Conservation (phyloP, 345 rosid genomes). For the Isatis tinctoria region DNA sequence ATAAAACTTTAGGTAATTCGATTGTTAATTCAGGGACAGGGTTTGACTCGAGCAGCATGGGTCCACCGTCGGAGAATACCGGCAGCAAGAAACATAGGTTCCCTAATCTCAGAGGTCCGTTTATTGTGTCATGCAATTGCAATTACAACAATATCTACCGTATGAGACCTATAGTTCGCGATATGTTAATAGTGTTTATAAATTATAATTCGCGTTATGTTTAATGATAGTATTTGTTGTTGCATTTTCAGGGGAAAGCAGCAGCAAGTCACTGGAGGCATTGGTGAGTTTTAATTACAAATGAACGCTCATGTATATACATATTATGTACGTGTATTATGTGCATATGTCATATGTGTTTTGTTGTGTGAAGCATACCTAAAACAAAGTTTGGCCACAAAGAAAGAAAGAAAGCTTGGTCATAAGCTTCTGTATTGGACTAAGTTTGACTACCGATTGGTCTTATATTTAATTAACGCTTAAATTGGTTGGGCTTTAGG, state of each 20-base stretch:
- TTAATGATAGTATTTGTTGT: background rate
- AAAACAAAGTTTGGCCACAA: background rate
- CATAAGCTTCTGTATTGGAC: background rate
- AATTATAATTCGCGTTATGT: background rate
- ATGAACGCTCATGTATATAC: background rate
- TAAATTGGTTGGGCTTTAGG: conserved; percentile 41
- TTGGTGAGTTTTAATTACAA: conserved; percentile 45
- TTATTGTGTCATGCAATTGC: background rate
- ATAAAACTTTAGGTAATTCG: background rate
- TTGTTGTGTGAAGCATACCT: background rate
- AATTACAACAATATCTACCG: background rate
- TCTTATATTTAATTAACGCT: background rate
- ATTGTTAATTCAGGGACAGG: conserved; percentile 39
- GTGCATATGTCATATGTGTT: background rate
- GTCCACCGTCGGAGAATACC: conserved; percentile 43
- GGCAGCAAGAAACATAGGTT: conserved; percentile 46
- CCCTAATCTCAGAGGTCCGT: conserved; percentile 64
- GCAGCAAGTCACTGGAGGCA: conserved; percentile 75
- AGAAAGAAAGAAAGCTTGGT: background rate
- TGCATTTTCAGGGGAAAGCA: conserved; percentile 63
- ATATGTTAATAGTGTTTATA: background rate
- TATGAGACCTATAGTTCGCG: background rate
- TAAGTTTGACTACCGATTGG: background rate
- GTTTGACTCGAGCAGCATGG: conserved; percentile 41
- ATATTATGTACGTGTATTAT: background rate